phyloP scores from a whole-genome alignment of 2,329 filamentous ascomycete genomes.

The Arthrobotrys entomopaga region DNA sequence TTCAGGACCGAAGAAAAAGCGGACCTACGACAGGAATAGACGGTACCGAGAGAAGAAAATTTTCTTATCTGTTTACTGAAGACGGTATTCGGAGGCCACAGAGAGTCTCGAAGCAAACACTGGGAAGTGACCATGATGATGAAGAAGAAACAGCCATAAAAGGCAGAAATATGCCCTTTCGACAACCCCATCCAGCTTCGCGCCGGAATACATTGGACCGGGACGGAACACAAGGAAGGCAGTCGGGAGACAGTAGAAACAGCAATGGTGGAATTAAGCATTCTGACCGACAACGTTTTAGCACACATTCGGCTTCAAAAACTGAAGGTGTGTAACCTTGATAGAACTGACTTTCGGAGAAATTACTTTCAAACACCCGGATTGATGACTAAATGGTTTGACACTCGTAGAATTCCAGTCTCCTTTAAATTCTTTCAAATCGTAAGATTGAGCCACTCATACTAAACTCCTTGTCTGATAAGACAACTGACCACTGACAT shows the following conservation, averaged over 20 bases:
- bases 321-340: conserved; percentile 19
- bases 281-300: conserved; percentile 31
- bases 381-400: conserved; percentile 4
- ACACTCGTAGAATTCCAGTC: conserved; percentile 10
- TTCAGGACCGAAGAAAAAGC: conserved; percentile 37
- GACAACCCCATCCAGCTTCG: conserved; percentile 46
- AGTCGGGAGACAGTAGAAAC: conserved; percentile 3
- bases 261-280: conserved; percentile 12
- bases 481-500: neutral
- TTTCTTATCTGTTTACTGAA: conserved; percentile 51
- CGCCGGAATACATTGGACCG: conserved; percentile 42
- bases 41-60: conserved; percentile 42
- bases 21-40: conserved; percentile 27
- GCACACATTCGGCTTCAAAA: conserved; percentile 17
- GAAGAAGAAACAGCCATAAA: conserved; percentile 34
- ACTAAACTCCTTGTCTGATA: too few relatives aligned
- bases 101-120: conserved; percentile 26
- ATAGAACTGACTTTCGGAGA: neutral
- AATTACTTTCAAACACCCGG: neutral
- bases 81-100: conserved; percentile 42
- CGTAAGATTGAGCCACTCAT: conserved; percentile 16
- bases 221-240: conserved; percentile 14
- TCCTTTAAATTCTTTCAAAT: conserved; percentile 31
- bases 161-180: conserved; percentile 20
- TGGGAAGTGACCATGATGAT: conserved; percentile 40